Base-by-base conservation (phyloP, 768 basidiomycete genomes). In the Mrakia hoshinonis region DNA sequence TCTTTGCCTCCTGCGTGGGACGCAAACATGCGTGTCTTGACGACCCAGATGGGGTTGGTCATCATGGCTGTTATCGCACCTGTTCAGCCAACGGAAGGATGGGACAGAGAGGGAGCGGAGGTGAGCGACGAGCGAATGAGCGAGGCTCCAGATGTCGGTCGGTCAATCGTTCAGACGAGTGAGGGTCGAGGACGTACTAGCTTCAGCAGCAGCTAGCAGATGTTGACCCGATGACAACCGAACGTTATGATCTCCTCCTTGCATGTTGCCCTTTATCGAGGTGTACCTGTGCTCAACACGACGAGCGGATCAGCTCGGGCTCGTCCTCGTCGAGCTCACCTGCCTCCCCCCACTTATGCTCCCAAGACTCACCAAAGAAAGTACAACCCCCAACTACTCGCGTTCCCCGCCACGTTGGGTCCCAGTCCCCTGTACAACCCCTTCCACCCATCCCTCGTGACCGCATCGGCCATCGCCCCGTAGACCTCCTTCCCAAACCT, bases 31-130 rank as follows among this genome's bases (percentile, higher is more conserved):
- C 96, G 87, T 11, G 96, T 94, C 82, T 95, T 90, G 68, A 98
- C 89, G 18, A 98, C 89, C 95, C 95, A 98, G 75, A 97, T 86
- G 0, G 95, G 96, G 79, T 99, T 98, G 9, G 95, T 99, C 78
- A 96, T 84, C 76, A 98, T 82, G 0, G 96, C 93, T 4, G 94
- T 96, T 22, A 87, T 87, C 15, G 94, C 90, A 82, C 95, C 95
- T 98, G 75, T 48, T 18, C 1, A 38, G 69, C n/a, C n/a, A n/a
- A n/a, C n/a, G n/a, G 22, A 68, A 67, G 74, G 18, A 38, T 47
- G 66, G 51, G 48, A 69, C 74, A 13, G 67, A 31, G 39, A 55
- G 62, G 69, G 69, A 51, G 54, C 64, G 54, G 49, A 49, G 66
- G 67, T 47, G 31, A 9, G 49, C 43, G 73, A 73, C 67, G 67